Percentiles rank a stretch among this genome's conserved stretches.
Evolutionary conservation across 2,329 filamentous ascomycete genomes (phyloP).

Genomic region (Fusarium sulawesiense): DNA sequence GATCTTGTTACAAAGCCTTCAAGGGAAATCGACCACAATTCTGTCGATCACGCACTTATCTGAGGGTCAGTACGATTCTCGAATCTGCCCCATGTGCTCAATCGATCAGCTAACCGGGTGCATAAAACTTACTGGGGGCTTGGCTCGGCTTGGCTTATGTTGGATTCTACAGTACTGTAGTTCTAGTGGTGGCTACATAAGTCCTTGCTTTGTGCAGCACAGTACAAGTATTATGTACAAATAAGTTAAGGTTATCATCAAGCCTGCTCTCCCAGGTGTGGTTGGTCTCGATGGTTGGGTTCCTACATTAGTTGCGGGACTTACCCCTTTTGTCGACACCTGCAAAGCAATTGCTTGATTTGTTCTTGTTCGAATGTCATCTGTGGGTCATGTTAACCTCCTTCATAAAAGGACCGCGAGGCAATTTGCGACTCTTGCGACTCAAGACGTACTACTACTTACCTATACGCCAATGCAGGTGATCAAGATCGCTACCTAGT

Average conservation of each 20-base stretch:
- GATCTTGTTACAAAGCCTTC: constrained; percentile 3
- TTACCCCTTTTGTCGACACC: constrained; percentile 29
- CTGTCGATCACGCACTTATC: constrained; percentile 7
- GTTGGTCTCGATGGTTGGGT: constrained; percentile 18
- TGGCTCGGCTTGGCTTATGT: neutral
- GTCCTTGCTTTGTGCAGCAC: constrained; percentile 27
- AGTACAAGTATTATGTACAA: neutral
- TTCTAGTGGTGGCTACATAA: constrained; percentile 6
- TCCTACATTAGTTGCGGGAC: constrained; percentile 38
- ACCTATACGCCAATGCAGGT: constrained; percentile 3
- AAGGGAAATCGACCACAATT: constrained; percentile 22
- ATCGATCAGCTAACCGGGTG: neutral
- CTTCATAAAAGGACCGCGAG: constrained; percentile 39
- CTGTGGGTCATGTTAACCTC: constrained; percentile 31
- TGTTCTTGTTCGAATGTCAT: constrained; percentile 24
- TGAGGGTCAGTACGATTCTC: neutral
- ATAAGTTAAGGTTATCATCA: constrained; percentile 28
- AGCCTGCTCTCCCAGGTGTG: constrained; percentile 6
- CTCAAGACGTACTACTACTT: neutral
- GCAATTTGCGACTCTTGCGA: constrained; percentile 30
- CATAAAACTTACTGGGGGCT: constrained; percentile 2
- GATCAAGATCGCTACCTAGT: constrained; percentile 7
- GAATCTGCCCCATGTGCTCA: neutral
- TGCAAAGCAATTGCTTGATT: constrained; percentile 10
- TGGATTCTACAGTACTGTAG: no score